Base-by-base conservation (phyloP, 108 stramenopile species). In the Stephanodiscus triporus region DNA sequence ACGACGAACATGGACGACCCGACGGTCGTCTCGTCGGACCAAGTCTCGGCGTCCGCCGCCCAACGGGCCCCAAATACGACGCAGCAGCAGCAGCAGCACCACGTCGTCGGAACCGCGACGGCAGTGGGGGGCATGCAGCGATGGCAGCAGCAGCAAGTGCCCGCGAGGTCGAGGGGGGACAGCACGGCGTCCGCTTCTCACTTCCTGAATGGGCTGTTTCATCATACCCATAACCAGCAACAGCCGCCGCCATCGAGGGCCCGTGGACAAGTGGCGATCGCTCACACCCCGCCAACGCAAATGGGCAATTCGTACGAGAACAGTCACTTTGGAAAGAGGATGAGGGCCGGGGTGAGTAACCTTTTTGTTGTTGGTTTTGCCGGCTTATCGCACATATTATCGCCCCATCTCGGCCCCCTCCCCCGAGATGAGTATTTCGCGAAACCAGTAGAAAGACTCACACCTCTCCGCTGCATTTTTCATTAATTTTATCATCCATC, bases 321-420 rank as follows among this genome's bases (percentile, higher is more conserved):
- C 58, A 82, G 76, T 17, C 93, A 91, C 73, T 94, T 94, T 69
- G 89, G 86, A 11, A 94, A 94, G 73, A 84, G 93, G 70, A 78
- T 86, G 51, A 77, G 93, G 62, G 57, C 90, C 14, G 93, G 93
- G 79, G 90, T 91, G 80, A 86, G 90, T 80, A 23, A n/a, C 30
- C 11, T 34, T 30, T 19, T 30, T 32, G 11, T 54, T 6, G 14
- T 27, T 22, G 4, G 22, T 30, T 38, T 45, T 17, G 19, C 22
- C 20, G 40, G 47, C 45, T 14, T 2, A 14, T 3, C 60, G 16
- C 4, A 3, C 49, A 6, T 60, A 9, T 63, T 26, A 16, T 16
- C 4, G 19, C 47, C 60, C 40, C 37, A 17, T 29, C 16, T 37
- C 49, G 45, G 14, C 43, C 16, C 43, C 43, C 2, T 45, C 43